Percentiles rank a stretch among this genome's conserved stretches.
Evolutionary conservation across 2,329 filamentous ascomycete genomes (phyloP).

Genomic region (Xenosphaeropsis pyriputrescens): DNA sequence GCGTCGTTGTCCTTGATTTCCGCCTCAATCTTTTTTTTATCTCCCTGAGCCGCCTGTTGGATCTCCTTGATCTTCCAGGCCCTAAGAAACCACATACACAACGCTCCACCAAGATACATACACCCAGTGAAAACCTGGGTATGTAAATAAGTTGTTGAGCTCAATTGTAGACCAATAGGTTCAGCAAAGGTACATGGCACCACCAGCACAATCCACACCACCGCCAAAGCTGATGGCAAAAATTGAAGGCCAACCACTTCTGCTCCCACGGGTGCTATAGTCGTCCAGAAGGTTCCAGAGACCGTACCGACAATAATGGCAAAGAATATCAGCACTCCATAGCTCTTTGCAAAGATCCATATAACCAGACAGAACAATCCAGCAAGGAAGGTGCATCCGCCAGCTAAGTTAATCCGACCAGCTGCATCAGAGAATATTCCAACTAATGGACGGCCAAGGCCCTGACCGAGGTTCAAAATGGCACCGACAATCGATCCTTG

Average conservation of each 20-base stretch:
- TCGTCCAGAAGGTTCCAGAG: conserved; percentile 57
- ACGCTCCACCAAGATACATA: conserved; percentile 43
- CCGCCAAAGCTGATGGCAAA: conserved; percentile 52
- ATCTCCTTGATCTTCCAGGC: conserved; percentile 45
- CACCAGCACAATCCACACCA: conserved; percentile 59
- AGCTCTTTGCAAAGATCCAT: conserved; percentile 54
- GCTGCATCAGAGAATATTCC: conserved; percentile 57
- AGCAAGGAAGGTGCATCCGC: conserved; percentile 45
- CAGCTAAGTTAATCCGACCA: conserved; percentile 61
- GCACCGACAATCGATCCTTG: conserved; percentile 62
- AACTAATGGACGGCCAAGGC: conserved; percentile 54
- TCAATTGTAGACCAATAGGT: conserved; percentile 38
- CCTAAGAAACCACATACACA: conserved; percentile 35
- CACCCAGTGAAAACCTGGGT: conserved; percentile 45
- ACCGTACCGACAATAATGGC: conserved; percentile 50
- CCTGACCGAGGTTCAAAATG: conserved; percentile 53
- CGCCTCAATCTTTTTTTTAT: conserved; percentile 5
- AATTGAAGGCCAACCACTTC: conserved; percentile 60
- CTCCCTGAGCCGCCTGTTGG: conserved; percentile 16
- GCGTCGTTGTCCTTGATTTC: conserved; percentile 7
- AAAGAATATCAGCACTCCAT: conserved; percentile 57
- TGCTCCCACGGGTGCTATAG: conserved; percentile 53
- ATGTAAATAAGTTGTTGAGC: conserved; percentile 32
- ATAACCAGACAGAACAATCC: conserved; percentile 53
- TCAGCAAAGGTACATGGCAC: conserved; percentile 57